These are phyloP conservation scores for Craspedostauros australis DNA, from an alignment of 108 stramenopile genomes.

Conservation along the genomic window DNA sequence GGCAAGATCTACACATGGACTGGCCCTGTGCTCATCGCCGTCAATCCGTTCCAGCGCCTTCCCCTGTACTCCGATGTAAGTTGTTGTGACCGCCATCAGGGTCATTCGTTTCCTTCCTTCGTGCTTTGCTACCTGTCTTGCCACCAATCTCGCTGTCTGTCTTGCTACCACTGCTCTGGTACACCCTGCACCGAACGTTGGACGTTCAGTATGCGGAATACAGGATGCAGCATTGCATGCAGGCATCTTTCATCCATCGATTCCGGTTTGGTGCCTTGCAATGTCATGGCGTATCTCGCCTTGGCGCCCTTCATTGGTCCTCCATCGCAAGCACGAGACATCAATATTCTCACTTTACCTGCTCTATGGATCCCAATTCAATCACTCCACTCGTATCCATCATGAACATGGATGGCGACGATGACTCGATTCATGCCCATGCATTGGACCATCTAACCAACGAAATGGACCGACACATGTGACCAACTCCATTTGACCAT, in stretches of 20 bases:
- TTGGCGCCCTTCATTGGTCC: too few species aligned
- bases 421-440: not conserved
- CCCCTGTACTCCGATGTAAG: conserved; percentile 87
- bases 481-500: not conserved
- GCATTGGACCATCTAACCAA: not conserved
- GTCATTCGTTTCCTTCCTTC: not conserved
- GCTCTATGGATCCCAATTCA: too few species aligned
- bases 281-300: too few species aligned
- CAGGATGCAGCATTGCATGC: too few species aligned
- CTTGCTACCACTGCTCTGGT: conserved; percentile 3
- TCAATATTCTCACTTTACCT: too few species aligned
- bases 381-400: too few species aligned
- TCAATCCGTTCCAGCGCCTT: conserved; percentile 95
- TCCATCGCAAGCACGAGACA: too few species aligned
- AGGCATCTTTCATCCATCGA: too few species aligned
- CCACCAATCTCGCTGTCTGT: not conserved
- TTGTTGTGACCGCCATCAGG: conserved; percentile 3
- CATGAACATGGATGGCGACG: too few species aligned
- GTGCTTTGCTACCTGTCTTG: not conserved
- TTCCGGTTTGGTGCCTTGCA: too few species aligned
- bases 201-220: too few species aligned
- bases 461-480: not conserved
- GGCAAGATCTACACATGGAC: conserved; percentile 99
- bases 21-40: conserved; percentile 97
- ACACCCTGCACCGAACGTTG: too few species aligned